These are phyloP conservation scores for Penicillium sp. DNA, from an alignment of 2,329 filamentous ascomycete genomes.

Conservation along the genomic window DNA sequence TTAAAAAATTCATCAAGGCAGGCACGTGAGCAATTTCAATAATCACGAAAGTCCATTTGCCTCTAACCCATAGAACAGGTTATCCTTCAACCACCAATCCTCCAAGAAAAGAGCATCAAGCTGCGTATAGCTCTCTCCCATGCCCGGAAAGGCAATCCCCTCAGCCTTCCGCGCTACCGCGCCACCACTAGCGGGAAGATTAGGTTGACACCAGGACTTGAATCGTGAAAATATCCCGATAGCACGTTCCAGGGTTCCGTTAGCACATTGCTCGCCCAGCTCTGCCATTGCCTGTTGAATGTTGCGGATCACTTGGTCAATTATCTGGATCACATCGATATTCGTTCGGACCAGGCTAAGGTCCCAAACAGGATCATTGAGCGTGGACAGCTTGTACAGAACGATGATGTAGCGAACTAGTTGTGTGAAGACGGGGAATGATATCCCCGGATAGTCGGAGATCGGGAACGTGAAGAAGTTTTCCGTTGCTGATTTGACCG, in stretches of 20 bases:
- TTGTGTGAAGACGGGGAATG: constrained; percentile 6
- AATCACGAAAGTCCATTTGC: neutral
- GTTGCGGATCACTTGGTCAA: constrained; percentile 6
- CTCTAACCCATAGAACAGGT: neutral
- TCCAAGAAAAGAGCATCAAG: constrained; percentile 6
- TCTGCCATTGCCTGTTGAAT: constrained; percentile 1
- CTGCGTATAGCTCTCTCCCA: neutral
- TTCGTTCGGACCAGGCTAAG: neutral
- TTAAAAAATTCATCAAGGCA: neutral
- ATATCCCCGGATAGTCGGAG: constrained; percentile 1
- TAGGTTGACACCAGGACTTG: constrained; percentile 6
- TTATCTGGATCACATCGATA: constrained; percentile 6
- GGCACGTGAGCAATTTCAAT: neutral
- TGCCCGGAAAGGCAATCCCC: neutral
- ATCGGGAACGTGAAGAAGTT: constrained; percentile 8
- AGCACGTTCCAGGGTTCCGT: constrained; percentile 5
- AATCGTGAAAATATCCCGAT: neutral
- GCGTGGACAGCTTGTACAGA: constrained; percentile 5
- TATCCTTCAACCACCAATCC: constrained; percentile 6
- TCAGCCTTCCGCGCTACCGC: neutral
- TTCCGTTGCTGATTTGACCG: constrained; percentile 1
- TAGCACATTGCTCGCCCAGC: neutral
- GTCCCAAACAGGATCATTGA: constrained; percentile 7
- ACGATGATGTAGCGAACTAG: constrained; percentile 9
- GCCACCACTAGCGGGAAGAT: neutral